Evolutionary conservation across 73 alveolate species (phyloP), one percentile per base, ranked within the genome.

Genomic region (Paramecium sexaurelia): DNA sequence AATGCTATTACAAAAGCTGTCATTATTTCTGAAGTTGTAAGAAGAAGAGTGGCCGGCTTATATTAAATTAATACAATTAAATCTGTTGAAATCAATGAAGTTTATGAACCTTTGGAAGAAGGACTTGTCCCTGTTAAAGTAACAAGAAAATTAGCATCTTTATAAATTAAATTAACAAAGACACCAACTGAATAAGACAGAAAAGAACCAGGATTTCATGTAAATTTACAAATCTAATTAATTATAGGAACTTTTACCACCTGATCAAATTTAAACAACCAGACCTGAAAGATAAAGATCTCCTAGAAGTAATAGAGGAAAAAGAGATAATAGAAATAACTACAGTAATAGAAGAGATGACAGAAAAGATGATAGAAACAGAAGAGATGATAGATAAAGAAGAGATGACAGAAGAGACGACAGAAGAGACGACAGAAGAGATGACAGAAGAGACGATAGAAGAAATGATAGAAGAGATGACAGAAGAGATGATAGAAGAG

Each of bases 1-100:
- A 75, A 75, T 20, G 68, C 68, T 36, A 75, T 75, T 27, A 55
- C 88, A 1, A 75, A 75, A 39, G 88, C 88, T 36, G 35, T 75
- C 17, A 75, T 40, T 24, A 40, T 39, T 39, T 7, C 73, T 37
- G 71, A 75, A 75, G 45, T 75, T 7, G 73, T 75, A 17, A 75
- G 73, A 75, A 75, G 89, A 75, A 37, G 89, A 75, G 37, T 75
- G 9, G 26, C 73, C 4, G 89, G 69, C 29, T 40, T 75, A 35
- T 75, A 75, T 39, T 32, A 75, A 75, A 26, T 37, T 17, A 75
- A 43, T 40, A 32, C 24, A 1, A 39, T 75, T 39, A 32, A 57
- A 39, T 11, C 17, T n/a, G 40, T 57, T 17, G 89, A 75, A 24
- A 75, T 75, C 43, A 20, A 75, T 17, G 89, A 75, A 75, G 73